Evolutionary conservation across 73 alveolate species (phyloP), one percentile per base, ranked within the genome.

Genomic region (Blepharisma japonicum): DNA sequence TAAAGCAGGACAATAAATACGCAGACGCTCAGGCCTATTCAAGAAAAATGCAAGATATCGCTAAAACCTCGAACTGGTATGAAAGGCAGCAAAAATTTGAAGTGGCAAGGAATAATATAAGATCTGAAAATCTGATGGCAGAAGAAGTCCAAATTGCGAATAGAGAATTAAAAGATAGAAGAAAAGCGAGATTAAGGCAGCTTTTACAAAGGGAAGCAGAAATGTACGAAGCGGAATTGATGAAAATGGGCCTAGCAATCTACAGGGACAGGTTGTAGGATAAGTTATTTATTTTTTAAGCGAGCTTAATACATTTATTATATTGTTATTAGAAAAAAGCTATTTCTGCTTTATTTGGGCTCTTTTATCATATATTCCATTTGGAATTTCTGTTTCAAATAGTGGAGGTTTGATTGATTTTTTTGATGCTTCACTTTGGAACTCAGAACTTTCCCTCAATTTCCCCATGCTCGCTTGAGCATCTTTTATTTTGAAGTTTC

Each of bases 21-120:
- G 39, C 74, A 20, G 74, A 61, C 47, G 74, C 74, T 25, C 47
- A 61, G 5, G 74, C 46, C 23, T 61, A 61, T 25, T 8, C 38
- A 25, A 61, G 74, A 5, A 70, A 77, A 76, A 86, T 86, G 80
- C 87, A 86, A 54, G 93, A 84, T 4, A 86, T 86, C 27, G 93
- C 90, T 11, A 81, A 85, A 54, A 86, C 93, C 11, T 82, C 93
- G 9, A 85, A 68, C 53, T 86, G 93, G 93, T 89, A 86, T 68
- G 93, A 86, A 48, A 77, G 87, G 8, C 90, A 86, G 56, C 83
- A 80, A 20, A 86, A 86, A 54, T 86, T 72, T 45, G 88, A 84
- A 68, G 93, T 86, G 6, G 80, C 87, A 85, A 71, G 88, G 49
- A 68, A 74, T 21, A 82, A 86, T 46, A 86, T 82, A n/a, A 82